A percentile compares a stretch with the other conserved stretches of the same genome.
Evolutionary conservation across 2,329 filamentous ascomycete species (phyloP).

Genomic region (Pseudopithomyces maydicus): DNA sequence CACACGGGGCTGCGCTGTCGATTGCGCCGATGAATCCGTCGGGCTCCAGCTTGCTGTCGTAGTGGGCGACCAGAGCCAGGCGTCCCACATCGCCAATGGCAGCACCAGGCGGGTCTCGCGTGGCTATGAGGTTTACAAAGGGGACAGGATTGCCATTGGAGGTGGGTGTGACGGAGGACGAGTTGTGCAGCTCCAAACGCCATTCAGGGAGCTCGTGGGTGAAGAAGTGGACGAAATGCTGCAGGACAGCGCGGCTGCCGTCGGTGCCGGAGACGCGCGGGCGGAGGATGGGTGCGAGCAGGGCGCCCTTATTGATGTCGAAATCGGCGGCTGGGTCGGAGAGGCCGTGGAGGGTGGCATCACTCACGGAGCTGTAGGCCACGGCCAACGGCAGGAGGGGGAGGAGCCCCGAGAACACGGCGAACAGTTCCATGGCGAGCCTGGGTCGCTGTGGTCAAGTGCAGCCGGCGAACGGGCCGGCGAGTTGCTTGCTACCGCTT

Average conservation of each 20-base stretch:
- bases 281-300: conserved; percentile 85
- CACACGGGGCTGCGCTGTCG: conserved; percentile 93
- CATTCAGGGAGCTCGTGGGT: conserved; percentile 75
- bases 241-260: conserved; percentile 74
- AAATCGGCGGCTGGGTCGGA: conserved; percentile 76
- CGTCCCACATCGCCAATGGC: conserved; percentile 75
- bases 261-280: conserved; percentile 87
- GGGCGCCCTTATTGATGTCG: conserved; percentile 74
- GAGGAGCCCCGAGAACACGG: conserved; percentile 28
- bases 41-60: conserved; percentile 83
- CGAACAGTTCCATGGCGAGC: conserved; percentile 24
- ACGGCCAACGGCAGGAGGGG: conserved; percentile 31
- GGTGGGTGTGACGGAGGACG: conserved; percentile 79
- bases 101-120: conserved; percentile 86
- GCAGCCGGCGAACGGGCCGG: neutral
- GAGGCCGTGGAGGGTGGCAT: conserved; percentile 73
- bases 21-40: conserved; percentile 90
- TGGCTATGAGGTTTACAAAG: conserved; percentile 86
- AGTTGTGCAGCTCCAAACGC: conserved; percentile 85
- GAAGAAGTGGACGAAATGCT: conserved; percentile 89
- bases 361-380: conserved; percentile 69
- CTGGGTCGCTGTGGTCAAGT: neutral
- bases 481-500: neutral
- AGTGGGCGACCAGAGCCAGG: conserved; percentile 89
- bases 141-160: conserved; percentile 75